Base-by-base conservation (phyloP, 1,284 basidiomycete genomes). In the Dichomitus squalens region DNA sequence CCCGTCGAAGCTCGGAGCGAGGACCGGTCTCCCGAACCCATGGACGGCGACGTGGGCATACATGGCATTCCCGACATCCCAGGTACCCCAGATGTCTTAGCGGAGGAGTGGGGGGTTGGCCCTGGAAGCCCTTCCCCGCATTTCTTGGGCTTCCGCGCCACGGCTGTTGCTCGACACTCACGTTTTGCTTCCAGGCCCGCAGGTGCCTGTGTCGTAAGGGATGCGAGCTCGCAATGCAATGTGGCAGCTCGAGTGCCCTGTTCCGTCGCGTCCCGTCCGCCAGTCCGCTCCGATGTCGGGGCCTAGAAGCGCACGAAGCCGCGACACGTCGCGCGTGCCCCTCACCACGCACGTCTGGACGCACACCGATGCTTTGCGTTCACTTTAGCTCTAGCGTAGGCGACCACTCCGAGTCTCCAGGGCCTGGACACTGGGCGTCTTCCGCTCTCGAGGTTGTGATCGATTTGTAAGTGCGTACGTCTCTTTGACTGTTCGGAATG, bases 201-300 rank as follows among this genome's bases (percentile, higher is more conserved):
- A 44, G 41, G 41, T 27, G 48, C 48, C 5, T 23, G 41, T 44
- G 16, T 27, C 41, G 41, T 44, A 44, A 11, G 41, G 7, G 25
- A 25, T 44, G 25, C n/a, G n/a, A n/a, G 31, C 23, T 29, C 25
- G 41, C 25, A 9, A n/a, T n/a, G n/a, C n/a, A 21, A 44, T 27
- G 23, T 25, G 29, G 41, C n/a, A 44, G 41, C 16, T n/a, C 41
- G 41, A 44, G 41, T 44, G 25, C 41, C 25, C 25, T 44, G 41
- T 44, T 44, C 41, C 41, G 41, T 14, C 16, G 41, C n/a, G 21
- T n/a, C n/a, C n/a, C 35, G 35, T 49, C 35, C 48, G 48, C 48
- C 36, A 34, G 5, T 49, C 48, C 48, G 48, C 35, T 35, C 48
- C 48, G 48, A 38, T 25, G 48, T 38, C 23, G 35, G 48, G 35